Evolutionary conservation across 2,329 filamentous ascomycete species (phyloP).

Genomic region (Tolypocladium ophioglossoides): DNA sequence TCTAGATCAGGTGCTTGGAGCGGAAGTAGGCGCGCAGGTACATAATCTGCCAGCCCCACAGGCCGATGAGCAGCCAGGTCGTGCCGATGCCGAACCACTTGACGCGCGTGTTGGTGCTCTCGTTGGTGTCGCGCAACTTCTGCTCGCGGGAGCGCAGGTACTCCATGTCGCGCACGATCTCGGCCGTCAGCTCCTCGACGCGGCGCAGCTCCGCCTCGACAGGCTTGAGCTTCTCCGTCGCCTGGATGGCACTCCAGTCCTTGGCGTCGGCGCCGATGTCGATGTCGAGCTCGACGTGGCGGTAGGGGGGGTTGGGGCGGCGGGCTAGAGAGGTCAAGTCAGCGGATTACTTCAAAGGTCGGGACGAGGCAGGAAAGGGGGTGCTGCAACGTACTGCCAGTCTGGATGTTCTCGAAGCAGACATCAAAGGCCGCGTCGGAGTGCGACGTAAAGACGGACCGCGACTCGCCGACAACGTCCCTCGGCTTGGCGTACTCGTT

Average conservation of each 20-base stretch:
- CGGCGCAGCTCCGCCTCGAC: conserved; percentile 89
- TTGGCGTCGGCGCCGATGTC: conserved; percentile 96
- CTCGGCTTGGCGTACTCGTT: conserved; percentile 92
- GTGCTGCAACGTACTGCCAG: conserved; percentile 46
- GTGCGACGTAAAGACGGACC: conserved; percentile 89
- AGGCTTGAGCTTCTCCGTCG: conserved; percentile 94
- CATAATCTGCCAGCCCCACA: conserved; percentile 96
- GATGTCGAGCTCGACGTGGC: conserved; percentile 82
- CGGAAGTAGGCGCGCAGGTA: conserved; percentile 97
- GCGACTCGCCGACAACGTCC: conserved; percentile 83
- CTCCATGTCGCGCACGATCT: conserved; percentile 92
- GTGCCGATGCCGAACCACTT: conserved; percentile 97
- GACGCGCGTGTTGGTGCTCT: conserved; percentile 97
- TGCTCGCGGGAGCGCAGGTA: conserved; percentile 85
- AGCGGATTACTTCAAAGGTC: not conserved
- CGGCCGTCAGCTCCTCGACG: conserved; percentile 80
- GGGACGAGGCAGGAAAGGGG: not conserved
- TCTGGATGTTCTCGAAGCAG: conserved; percentile 82
- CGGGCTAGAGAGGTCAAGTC: conserved; percentile 14
- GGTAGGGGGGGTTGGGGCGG: conserved; percentile 39
- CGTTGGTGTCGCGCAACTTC: conserved; percentile 94
- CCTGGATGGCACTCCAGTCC: conserved; percentile 95
- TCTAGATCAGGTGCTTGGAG: conserved; percentile 32
- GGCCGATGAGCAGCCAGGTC: conserved; percentile 77
- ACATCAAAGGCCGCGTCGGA: conserved; percentile 90